These are phyloP conservation scores for Chalaropsis ovoidea DNA, from an alignment of 2,329 filamentous ascomycete species.

Conservation along the genomic window DNA sequence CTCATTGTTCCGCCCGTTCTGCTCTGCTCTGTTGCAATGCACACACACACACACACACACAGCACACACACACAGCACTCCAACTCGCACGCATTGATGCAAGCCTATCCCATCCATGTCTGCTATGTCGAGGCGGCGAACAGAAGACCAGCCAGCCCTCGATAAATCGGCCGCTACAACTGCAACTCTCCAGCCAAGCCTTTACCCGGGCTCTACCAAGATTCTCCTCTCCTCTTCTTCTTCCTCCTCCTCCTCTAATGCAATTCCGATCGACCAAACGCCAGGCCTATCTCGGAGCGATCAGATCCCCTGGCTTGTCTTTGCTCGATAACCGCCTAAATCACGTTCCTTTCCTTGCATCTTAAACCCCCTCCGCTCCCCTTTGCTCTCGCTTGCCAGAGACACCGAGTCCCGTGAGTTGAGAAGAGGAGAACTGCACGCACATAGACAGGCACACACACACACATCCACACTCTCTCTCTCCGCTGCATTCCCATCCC, in stretches of 20 bases:
- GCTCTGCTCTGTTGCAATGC: not conserved
- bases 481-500: not conserved
- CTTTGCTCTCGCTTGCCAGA: not conserved
- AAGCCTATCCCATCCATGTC: too few species aligned
- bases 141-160: too few species aligned
- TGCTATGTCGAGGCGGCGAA: too few species aligned
- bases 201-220: too few species aligned
- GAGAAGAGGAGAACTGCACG: too few species aligned
- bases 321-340: constrained; percentile 3
- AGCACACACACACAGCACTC: not conserved
- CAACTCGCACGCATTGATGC: too few species aligned
- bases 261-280: constrained; percentile 5
- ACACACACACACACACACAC: not conserved
- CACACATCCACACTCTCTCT: too few species aligned
- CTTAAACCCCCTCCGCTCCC: not conserved
- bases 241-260: not conserved
- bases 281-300: not conserved
- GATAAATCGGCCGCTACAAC: too few species aligned
- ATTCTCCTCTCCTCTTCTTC: too few species aligned
- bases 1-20: not conserved
- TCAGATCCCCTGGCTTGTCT: not conserved
- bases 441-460: too few species aligned
- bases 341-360: not conserved
- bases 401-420: not conserved
- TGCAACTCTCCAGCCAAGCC: too few species aligned